Percentiles rank a stretch among this genome's conserved stretches.
phyloP scores from a whole-genome alignment of 257 asterid genomes.

The Solanum boliviense region DNA sequence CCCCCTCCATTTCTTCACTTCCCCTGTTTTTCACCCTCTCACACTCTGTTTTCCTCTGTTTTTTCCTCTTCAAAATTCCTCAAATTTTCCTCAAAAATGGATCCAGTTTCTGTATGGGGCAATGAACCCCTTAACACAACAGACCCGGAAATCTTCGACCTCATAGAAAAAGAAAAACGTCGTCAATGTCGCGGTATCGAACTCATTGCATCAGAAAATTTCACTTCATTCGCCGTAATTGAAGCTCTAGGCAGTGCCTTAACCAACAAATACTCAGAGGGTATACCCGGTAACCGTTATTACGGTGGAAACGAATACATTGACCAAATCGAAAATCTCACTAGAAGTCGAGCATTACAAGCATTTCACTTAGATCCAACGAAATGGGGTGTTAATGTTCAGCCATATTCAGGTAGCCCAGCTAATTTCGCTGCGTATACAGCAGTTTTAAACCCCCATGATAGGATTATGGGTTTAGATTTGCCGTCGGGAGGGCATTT shows the following conservation, averaged over 20 bases:
- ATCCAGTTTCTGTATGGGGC: constrained; percentile 34
- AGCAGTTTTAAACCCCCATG: constrained; percentile 52
- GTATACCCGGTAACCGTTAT: constrained; percentile 63
- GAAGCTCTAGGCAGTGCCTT: constrained; percentile 92
- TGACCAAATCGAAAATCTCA: constrained; percentile 32
- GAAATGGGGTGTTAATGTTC: constrained; percentile 45
- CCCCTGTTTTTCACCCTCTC: not conserved
- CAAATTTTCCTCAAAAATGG: constrained; percentile 10
- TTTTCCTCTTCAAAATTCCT: not conserved
- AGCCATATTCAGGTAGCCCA: constrained; percentile 35
- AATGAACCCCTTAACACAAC: constrained; percentile 22
- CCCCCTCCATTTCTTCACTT: not conserved
- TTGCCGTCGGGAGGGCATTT: constrained; percentile 42
- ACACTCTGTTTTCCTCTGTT: not conserved
- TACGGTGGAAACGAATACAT: constrained; percentile 39
- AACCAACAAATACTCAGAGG: constrained; percentile 96
- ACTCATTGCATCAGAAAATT: constrained; percentile 67
- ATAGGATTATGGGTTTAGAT: constrained; percentile 40
- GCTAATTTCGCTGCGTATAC: constrained; percentile 82
- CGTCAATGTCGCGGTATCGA: constrained; percentile 42
- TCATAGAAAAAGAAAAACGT: constrained; percentile 33
- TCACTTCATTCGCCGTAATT: constrained; percentile 86
- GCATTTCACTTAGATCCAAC: constrained; percentile 34
- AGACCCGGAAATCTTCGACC: constrained; percentile 37
- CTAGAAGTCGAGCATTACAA: constrained; percentile 26